phyloP scores from a whole-genome alignment of 495 filamentous ascomycete species.

The Penicillium taxi region DNA sequence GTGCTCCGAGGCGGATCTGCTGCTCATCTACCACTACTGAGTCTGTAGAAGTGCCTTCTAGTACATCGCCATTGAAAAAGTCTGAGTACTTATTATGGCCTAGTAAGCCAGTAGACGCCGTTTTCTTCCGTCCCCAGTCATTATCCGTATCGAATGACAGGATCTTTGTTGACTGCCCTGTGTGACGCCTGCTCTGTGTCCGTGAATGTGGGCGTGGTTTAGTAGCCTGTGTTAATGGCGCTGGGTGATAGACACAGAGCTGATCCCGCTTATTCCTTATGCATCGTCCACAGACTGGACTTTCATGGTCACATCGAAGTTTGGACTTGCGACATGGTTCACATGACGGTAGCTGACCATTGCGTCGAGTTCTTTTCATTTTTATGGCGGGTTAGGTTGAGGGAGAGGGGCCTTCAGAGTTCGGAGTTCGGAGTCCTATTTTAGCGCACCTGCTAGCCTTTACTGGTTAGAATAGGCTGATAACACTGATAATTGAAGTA shows the following conservation, averaged over 20 bases:
- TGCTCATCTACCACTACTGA: too few relatives aligned
- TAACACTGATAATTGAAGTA: too few relatives aligned
- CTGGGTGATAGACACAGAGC: constrained; percentile 27
- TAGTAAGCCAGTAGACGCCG: too few relatives aligned
- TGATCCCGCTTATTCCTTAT: constrained; percentile 12
- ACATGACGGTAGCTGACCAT: constrained; percentile 35
- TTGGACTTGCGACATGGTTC: constrained; percentile 41
- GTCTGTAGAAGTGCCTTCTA: too few relatives aligned
- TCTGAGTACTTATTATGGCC: too few relatives aligned
- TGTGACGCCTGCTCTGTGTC: too few relatives aligned
- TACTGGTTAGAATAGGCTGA: too few relatives aligned
- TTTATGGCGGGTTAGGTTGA: not conserved
- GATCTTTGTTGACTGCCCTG: not conserved
- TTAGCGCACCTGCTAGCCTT: too few relatives aligned
- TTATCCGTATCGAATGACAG: not conserved
- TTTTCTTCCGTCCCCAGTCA: constrained; percentile 9
- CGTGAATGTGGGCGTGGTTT: not conserved
- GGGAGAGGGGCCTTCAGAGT: constrained; percentile 7
- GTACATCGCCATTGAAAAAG: too few relatives aligned
- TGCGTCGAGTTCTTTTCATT: constrained; percentile 25
- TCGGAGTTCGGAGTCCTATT: constrained; percentile 3
- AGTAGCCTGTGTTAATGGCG: constrained; percentile 19
- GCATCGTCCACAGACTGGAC: constrained; percentile 23
- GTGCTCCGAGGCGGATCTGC: too few relatives aligned
- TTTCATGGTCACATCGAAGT: constrained; percentile 32